These are phyloP conservation scores for Podochytrium sp. DNA, from an alignment of 192 early-diverging fungal genomes.

Conservation along the genomic window DNA sequence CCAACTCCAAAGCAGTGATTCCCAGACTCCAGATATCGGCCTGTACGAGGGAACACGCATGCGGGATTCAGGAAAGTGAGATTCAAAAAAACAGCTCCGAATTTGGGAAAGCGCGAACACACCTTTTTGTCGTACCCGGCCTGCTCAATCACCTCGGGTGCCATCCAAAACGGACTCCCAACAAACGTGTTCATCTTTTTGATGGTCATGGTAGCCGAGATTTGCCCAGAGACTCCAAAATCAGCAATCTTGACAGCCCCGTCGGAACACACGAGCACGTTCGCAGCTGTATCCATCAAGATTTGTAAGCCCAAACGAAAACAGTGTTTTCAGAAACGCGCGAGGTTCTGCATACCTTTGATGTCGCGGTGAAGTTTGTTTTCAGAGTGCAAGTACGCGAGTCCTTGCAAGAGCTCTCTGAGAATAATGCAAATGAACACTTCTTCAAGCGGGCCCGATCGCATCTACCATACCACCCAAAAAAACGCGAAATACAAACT, in stretches of 20 bases:
- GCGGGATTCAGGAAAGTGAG: too few species aligned
- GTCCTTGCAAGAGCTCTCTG: constrained; percentile 82
- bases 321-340: not conserved
- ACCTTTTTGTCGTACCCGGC: constrained; percentile 90
- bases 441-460: constrained; percentile 81
- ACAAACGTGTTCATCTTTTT: constrained; percentile 95
- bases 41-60: too few species aligned
- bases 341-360: constrained; percentile 58
- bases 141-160: constrained; percentile 93
- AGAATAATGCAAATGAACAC: constrained; percentile 91
- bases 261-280: constrained; percentile 74
- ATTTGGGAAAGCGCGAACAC: constrained; percentile 15
- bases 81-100: not conserved
- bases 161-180: constrained; percentile 93
- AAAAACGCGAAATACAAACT: not conserved
- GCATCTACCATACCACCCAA: constrained; percentile 64
- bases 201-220: constrained; percentile 80
- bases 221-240: constrained; percentile 97
- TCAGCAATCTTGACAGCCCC: constrained; percentile 94
- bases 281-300: constrained; percentile 61
- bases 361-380: constrained; percentile 86
- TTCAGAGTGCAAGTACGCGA: constrained; percentile 91
- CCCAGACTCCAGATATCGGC: constrained; percentile 98
- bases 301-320: not conserved
- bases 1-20: constrained; percentile 96